A percentile compares a stretch with the other conserved stretches of the same genome.
phyloP scores from a whole-genome alignment of 306 rosid genomes.

The Vigna angularis region DNA sequence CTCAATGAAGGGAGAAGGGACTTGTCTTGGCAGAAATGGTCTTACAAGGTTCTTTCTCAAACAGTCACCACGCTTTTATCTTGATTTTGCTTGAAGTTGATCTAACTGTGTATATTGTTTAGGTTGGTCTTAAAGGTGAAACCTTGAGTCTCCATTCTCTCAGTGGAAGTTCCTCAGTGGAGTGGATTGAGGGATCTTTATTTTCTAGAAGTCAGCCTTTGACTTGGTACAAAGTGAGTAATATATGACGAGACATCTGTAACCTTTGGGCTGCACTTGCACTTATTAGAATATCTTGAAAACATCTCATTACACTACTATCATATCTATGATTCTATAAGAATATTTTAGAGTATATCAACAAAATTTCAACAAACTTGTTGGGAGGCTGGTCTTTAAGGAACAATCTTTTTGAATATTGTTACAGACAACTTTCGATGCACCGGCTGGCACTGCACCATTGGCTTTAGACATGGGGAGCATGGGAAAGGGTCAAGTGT shows the following conservation, averaged over 20 bases:
- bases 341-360: slow-evolving; percentile 13
- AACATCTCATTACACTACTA: neutral
- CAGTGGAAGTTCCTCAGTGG: slow-evolving; percentile 88
- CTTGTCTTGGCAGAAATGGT: slow-evolving; percentile 99
- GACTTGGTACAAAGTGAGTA: slow-evolving; percentile 94
- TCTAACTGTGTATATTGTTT: slow-evolving; percentile 34
- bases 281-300: slow-evolving; percentile 1
- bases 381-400: slow-evolving; percentile 4
- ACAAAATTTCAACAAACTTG: neutral
- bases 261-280: neutral
- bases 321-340: neutral
- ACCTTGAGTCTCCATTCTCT: slow-evolving; percentile 91
- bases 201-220: slow-evolving; percentile 76
- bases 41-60: slow-evolving; percentile 77
- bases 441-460: slow-evolving; percentile 85
- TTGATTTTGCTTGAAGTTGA: slow-evolving; percentile 41
- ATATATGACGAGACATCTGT: slow-evolving; percentile 36
- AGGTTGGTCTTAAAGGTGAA: slow-evolving; percentile 98
- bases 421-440: slow-evolving; percentile 83
- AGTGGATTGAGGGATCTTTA: slow-evolving; percentile 78
- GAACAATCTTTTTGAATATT: slow-evolving; percentile 25
- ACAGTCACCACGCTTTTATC: slow-evolving; percentile 7
- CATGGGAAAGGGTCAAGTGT: slow-evolving; percentile 97
- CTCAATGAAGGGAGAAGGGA: slow-evolving; percentile 94
- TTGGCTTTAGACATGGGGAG: slow-evolving; percentile 88